Percentiles rank a stretch among this genome's conserved stretches.
Evolutionary conservation across 2,329 filamentous ascomycete genomes (phyloP).

Genomic region (Trichophyton benhamiae): DNA sequence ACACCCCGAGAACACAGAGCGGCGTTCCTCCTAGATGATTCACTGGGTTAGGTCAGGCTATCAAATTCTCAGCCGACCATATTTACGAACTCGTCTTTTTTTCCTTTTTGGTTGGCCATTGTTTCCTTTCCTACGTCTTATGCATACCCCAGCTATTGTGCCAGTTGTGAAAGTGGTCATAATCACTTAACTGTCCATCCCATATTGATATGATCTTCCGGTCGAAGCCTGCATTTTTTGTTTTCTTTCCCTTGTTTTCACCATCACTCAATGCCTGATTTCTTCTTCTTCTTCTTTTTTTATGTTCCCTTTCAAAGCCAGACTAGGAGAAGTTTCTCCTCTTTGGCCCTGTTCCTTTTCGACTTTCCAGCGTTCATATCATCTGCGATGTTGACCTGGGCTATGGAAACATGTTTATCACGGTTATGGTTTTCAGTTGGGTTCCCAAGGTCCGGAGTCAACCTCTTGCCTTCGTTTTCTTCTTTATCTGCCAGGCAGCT

Average conservation of each 20-base stretch:
- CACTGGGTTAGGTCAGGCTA: neutral
- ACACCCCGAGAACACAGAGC: constrained; percentile 22
- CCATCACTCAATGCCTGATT: neutral
- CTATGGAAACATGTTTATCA: constrained; percentile 1
- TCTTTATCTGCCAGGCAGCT: neutral
- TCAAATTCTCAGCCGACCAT: too few relatives aligned
- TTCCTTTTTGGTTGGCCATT: too few relatives aligned
- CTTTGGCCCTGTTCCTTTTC: neutral
- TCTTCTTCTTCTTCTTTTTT: too few relatives aligned
- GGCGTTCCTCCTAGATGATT: constrained; percentile 21
- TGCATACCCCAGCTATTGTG: neutral
- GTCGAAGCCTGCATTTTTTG: neutral
- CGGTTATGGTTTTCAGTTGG: neutral
- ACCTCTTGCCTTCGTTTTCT: neutral
- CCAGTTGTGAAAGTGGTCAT: neutral
- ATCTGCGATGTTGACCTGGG: neutral
- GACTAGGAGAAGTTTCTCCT: neutral
- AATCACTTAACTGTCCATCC: neutral
- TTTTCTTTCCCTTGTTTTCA: neutral
- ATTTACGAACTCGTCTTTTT: too few relatives aligned
- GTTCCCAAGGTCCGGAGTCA: neutral
- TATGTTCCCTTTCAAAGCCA: neutral
- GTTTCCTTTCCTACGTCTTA: too few relatives aligned
- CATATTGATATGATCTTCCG: neutral
- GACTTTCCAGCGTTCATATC: neutral